Base-by-base conservation (phyloP, 2,329 filamentous ascomycete species). In the Aureobasidium sp. region DNA sequence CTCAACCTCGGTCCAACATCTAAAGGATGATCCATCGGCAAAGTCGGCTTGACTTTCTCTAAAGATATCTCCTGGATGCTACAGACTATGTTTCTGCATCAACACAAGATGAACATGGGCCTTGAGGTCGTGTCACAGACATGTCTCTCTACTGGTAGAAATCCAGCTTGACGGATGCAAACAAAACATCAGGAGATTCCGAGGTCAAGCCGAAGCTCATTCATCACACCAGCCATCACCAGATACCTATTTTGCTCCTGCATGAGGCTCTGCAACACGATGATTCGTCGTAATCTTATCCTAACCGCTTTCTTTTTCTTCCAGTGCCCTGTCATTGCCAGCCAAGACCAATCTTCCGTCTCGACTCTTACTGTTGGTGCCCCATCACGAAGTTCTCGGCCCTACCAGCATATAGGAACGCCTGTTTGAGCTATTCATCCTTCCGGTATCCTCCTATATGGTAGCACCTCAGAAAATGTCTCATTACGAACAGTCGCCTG, bases 151-250 rank as follows among this genome's bases (percentile, higher is more conserved):
- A 37, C 34, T 37, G 3, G 20, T 5, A 1, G 13, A 51, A 34
- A 1, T 36, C 17, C 48, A 23, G 32, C n/a, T 51, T 13, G n/a
- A 3, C 20, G 51, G 8, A 27, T 20, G 8, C 20, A 29, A 42
- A 29, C 12, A 55, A 51, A 55, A 57, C 20, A 39, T 57, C 53
- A 57, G 17, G 53, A 57, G 53, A 57, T 48, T 20, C 55, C 55
- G 55, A 59, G 36, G 27, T 48, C 55, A 48, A 27, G 29, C 55
- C 55, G 55, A 59, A 29, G 17, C 32, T 39, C 34, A 23, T 8
- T 13, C 42, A 36, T 48, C 15, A 39, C 42, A 42, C 51, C 42
- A 59, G 23, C 41, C 13, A 59, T 59, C 55, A 59, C 44, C 55
- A 59, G 55, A 59, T 59, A 20, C 20, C 20, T 20, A 13, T 47